Percentiles rank a stretch among this genome's conserved stretches.
Evolutionary conservation across 306 rosid genomes (phyloP).

Genomic region (Datisca glomerata): DNA sequence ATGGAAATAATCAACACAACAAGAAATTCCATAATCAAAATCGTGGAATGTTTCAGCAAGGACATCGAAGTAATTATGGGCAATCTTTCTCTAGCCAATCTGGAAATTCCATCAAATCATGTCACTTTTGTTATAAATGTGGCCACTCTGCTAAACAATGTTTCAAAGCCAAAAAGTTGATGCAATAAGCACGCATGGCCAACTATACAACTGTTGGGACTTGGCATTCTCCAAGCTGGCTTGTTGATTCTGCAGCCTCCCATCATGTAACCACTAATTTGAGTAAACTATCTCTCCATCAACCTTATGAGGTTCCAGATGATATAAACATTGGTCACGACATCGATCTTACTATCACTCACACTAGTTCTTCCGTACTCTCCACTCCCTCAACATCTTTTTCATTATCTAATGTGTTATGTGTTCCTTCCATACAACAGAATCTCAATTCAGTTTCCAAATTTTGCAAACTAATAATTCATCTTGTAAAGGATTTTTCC

Average conservation of each 20-base stretch:
- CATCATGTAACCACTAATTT: too few relatives aligned
- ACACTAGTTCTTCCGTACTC: not conserved
- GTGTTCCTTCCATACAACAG: not conserved
- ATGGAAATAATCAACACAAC: not conserved
- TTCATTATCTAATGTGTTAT: not conserved
- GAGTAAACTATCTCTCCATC: not conserved
- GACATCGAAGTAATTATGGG: not conserved
- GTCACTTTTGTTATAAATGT: not conserved
- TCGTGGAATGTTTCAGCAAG: not conserved
- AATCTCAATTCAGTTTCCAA: not conserved
- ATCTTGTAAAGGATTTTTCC: too few relatives aligned
- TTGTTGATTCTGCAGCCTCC: too few relatives aligned
- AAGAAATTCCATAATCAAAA: not conserved
- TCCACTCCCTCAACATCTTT: not conserved
- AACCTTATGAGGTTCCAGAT: not conserved
- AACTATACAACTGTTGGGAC: not conserved
- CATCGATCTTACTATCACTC: not conserved
- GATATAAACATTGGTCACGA: too few relatives aligned
- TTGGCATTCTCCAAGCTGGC: not conserved
- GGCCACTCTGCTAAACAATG: not conserved
- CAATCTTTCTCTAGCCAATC: not conserved
- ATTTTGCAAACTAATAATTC: slow-evolving; percentile 2
- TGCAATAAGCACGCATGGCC: not conserved
- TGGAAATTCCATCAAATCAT: not conserved
- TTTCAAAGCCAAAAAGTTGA: too few relatives aligned